Conservation (phyloP, 352 stramenopile species). For the Phytophthora macrochlamydospora region DNA sequence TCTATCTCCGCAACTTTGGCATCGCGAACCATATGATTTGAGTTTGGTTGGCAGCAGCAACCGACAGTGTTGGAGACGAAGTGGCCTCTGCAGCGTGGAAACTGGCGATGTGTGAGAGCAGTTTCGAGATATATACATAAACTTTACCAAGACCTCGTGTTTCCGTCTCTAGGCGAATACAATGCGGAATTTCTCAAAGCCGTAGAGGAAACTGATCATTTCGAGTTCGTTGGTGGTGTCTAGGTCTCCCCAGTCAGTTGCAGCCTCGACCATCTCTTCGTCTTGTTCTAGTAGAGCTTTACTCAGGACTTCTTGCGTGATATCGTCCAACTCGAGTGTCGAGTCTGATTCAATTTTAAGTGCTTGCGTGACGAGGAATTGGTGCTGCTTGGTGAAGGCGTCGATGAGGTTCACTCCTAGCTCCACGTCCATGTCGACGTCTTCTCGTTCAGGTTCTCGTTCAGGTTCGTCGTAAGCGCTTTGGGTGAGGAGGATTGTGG, state of each 20-base stretch:
- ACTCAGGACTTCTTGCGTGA: constrained; percentile 16
- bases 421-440: constrained; percentile 25
- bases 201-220: constrained; percentile 24
- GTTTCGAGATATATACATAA: no score
- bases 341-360: neutral
- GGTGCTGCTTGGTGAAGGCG: constrained; percentile 21
- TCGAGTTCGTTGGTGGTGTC: constrained; percentile 3
- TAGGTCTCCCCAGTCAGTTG: constrained; percentile 1
- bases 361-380: neutral
- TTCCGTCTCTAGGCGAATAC: neutral
- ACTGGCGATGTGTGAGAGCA: no score
- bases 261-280: constrained; percentile 2
- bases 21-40: no score
- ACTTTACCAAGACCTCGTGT: no score
- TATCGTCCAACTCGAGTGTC: constrained; percentile 19
- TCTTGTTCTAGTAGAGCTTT: constrained; percentile 13
- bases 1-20: no score
- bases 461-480: no score
- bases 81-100: no score
- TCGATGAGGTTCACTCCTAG: constrained; percentile 25
- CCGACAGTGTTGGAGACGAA: no score
- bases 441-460: constrained; percentile 5
- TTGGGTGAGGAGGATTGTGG: no score
- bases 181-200: constrained; percentile 29
- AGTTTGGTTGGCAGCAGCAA: no score